Base-by-base conservation (phyloP, 208 protist genomes). In the Leishmania braziliensis region DNA sequence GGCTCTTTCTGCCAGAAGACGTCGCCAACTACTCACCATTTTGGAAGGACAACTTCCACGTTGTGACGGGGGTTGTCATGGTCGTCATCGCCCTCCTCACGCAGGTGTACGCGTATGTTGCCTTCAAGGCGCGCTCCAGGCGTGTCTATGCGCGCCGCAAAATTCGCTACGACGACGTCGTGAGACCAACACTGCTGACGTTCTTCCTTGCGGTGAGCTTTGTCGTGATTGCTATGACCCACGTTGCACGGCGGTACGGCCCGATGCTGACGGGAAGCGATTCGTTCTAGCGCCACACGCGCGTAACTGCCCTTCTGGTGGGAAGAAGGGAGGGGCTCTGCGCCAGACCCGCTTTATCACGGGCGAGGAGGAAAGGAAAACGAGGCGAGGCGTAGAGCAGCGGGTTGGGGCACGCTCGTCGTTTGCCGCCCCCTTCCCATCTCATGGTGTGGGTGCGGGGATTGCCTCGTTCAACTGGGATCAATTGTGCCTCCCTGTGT, bases 111-210 rank as follows among this genome's bases (percentile, higher is more conserved):
- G 92, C 94, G 39, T 95, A 92, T 72, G 76, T 94, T 14, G 86
- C 83, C 50, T 96, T 95, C 87, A 91, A 93, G 75, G 91, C 92
- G 29, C 88, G 94, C 46, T 78, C 92, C 23, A 87, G 90, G 5
- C 92, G 94, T 46, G 94, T 97, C 23, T 97, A 97, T 75, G 94
- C 92, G 14, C 85, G 92, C 5, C 89, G 90, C 58, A 97, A 97
- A 86, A 94, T 97, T 43, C 94, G 94, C 70, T 97, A 90, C 76
- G 94, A 97, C 75, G 92, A 96, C 63, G 79, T 86, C 26, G 78
- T 81, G 26, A 92, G 91, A 5, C 92, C 94, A 50, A 94, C 85
- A 43, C 83, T 72, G 75, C 80, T 97, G 71, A 95, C 94, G n/a
- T 77, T 94, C 74, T 75, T 93, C 65, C n/a, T 97, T 6, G 78